Percentiles rank a stretch among this genome's conserved stretches.
Conservation (phyloP, 176 grass and related monocot species). For the Eremochloa ophiuroides region DNA sequence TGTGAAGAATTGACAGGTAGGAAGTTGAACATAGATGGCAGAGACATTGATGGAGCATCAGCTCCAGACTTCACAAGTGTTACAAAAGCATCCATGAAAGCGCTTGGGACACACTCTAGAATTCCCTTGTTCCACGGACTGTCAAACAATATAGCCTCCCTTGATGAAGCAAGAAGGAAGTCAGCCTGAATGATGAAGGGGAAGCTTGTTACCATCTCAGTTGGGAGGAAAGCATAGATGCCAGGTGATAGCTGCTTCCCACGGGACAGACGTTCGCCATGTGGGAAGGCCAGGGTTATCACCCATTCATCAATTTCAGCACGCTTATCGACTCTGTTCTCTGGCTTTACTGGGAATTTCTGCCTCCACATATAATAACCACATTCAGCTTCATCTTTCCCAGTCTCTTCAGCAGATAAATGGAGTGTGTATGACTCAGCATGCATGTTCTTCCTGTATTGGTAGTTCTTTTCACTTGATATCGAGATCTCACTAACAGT, state of each 20-base stretch:
- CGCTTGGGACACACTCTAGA: slow-evolving; percentile 56
- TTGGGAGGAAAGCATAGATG: slow-evolving; percentile 72
- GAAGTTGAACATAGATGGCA: no score
- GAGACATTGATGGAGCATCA: slow-evolving; percentile 28
- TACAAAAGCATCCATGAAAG: slow-evolving; percentile 60
- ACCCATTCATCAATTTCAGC: no score
- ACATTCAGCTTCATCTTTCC: slow-evolving; percentile 40
- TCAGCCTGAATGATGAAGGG: slow-evolving; percentile 81
- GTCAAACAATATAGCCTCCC: slow-evolving; percentile 55
- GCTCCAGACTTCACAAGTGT: slow-evolving; percentile 40
- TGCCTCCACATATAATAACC: no score
- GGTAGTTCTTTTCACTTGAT: slow-evolving; percentile 48
- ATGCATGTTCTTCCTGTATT: slow-evolving; percentile 42
- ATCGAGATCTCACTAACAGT: slow-evolving; percentile 51
- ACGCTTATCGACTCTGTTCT: no score
- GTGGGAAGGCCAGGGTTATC: slow-evolving; percentile 68
- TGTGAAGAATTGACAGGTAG: no score
- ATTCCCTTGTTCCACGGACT: slow-evolving; percentile 84
- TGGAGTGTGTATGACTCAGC: slow-evolving; percentile 56
- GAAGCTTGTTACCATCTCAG: slow-evolving; percentile 68
- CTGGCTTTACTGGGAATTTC: no score
- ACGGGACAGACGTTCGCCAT: slow-evolving; percentile 33
- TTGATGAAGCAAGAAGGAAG: slow-evolving; percentile 67
- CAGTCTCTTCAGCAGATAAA: slow-evolving; percentile 46
- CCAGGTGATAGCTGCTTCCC: slow-evolving; percentile 26